Evolutionary conservation across 495 filamentous ascomycete species (phyloP), one percentile per base, ranked within the genome.

Genomic region (Podospora bellae-mahoneyi): DNA sequence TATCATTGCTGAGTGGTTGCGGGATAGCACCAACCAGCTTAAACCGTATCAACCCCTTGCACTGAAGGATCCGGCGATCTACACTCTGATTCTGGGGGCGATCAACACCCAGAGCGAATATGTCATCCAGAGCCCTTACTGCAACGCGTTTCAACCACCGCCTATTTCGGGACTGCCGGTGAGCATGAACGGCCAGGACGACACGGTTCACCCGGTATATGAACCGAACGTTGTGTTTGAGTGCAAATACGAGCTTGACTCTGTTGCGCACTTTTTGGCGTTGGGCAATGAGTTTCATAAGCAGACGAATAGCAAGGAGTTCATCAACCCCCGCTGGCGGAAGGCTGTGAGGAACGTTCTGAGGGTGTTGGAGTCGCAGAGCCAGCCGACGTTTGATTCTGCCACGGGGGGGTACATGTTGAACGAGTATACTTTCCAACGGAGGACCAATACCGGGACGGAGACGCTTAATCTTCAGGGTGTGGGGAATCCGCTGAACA

Each of bases 221-320:
- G 92, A 97, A 72, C 89, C 88, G 6, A 86, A 85, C 0, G 85
- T 87, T 62, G 95, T 99, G 10, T 99, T 95, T 73, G 95, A 99
- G 77, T 99, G 95, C 85, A 99, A 99, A 79, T 99, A 97, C 78
- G 95, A 99, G 80, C 86, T 99, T 5, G 95, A 99, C 77, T 97
- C 94, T 2, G 84, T 99, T 0, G 95, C 93, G 3, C 87, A 92
- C 75, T 99, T 99, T 79, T 87, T 99, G 15, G 85, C 90, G 4
- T 80, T 99, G 54, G 87, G 85, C 1, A 97, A 94, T 69, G 87
- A 95, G 60, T 99, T 97, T 81, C 82, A 95, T 76, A 86, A 90
- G 23, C 85, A 89, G 73, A 97, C 93, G 0, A 84, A 84, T 15
- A 94, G 91, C 15, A 90, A 80, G 5, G 89, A 89, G 23, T 97